Percentiles rank a stretch among this genome's conserved stretches.
Evolutionary conservation across 108 stramenopile genomes (phyloP).

Genomic region (Skeletonema costatum): DNA sequence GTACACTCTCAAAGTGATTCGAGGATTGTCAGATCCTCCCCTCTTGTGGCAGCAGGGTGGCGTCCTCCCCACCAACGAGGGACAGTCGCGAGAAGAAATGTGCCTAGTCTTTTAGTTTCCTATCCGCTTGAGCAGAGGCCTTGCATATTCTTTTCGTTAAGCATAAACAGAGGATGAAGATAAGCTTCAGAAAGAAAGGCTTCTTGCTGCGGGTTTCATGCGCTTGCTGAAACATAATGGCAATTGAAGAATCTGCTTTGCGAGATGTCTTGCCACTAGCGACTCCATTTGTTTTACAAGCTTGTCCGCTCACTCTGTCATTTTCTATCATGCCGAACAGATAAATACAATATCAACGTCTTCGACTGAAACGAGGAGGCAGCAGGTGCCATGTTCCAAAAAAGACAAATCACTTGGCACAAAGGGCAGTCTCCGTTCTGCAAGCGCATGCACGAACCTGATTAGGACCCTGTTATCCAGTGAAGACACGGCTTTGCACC

Average conservation of each 20-base stretch:
- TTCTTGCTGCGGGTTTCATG: slow-evolving; percentile 39
- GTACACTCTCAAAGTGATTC: slow-evolving; percentile 41
- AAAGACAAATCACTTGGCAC: slow-evolving; percentile 39
- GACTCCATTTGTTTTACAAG: neutral
- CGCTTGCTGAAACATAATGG: slow-evolving; percentile 47
- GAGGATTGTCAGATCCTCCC: slow-evolving; percentile 50
- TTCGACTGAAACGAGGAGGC: slow-evolving; percentile 12
- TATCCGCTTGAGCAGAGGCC: slow-evolving; percentile 41
- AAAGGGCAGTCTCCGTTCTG: slow-evolving; percentile 31
- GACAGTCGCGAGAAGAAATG: slow-evolving; percentile 29
- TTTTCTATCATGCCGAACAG: slow-evolving; percentile 30
- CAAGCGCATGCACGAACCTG: slow-evolving; percentile 42
- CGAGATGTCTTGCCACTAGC: slow-evolving; percentile 43
- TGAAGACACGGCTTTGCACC: slow-evolving; percentile 27
- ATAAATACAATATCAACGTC: slow-evolving; percentile 20
- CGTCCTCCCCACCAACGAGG: slow-evolving; percentile 48
- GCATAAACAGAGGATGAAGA: slow-evolving; percentile 15
- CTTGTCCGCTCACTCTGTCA: slow-evolving; percentile 28
- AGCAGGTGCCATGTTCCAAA: slow-evolving; percentile 20
- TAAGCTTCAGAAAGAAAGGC: slow-evolving; percentile 34
- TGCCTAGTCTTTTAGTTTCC: slow-evolving; percentile 20
- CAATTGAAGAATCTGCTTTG: slow-evolving; percentile 45
- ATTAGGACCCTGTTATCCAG: slow-evolving; percentile 48
- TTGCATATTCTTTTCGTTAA: slow-evolving; percentile 14
- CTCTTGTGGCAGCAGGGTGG: slow-evolving; percentile 62